Evolutionary conservation across 2,329 filamentous ascomycete genomes (phyloP).

Genomic region (Xylaria multiplex): DNA sequence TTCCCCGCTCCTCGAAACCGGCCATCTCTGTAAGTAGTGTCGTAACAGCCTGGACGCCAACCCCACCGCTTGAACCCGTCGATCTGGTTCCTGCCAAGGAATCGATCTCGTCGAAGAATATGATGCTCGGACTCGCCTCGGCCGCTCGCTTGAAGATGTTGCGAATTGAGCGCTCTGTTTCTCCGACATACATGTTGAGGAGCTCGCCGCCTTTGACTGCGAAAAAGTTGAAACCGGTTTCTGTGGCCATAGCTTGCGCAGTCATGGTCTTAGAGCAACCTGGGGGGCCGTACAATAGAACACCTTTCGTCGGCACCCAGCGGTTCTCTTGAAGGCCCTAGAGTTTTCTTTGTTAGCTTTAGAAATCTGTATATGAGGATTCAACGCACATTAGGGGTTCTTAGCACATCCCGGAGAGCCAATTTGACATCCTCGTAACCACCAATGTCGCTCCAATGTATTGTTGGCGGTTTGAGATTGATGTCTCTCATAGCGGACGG

Average conservation of each 20-base stretch:
- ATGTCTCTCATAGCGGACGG: conserved; percentile 91
- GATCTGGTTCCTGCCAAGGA: conserved; percentile 72
- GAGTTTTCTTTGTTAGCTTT: conserved; percentile 40
- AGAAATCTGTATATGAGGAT: background rate
- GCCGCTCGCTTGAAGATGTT: conserved; percentile 87
- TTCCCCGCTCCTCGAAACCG: conserved; percentile 84
- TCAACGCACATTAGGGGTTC: conserved; percentile 46
- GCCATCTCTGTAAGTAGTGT: conserved; percentile 96
- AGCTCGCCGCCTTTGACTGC: conserved; percentile 93
- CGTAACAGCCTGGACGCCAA: conserved; percentile 82
- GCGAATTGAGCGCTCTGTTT: conserved; percentile 86
- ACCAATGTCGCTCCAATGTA: conserved; percentile 88
- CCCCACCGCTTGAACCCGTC: conserved; percentile 48
- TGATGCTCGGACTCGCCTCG: conserved; percentile 87
- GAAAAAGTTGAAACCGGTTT: conserved; percentile 92
- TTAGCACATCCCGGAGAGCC: conserved; percentile 63
- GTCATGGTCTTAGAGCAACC: conserved; percentile 95
- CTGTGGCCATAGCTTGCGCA: conserved; percentile 89
- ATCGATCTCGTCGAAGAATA: conserved; percentile 98
- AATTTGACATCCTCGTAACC: conserved; percentile 82
- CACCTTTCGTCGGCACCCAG: conserved; percentile 75
- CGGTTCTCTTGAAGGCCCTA: conserved; percentile 51
- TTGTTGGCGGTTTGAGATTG: conserved; percentile 85
- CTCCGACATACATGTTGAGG: conserved; percentile 96
- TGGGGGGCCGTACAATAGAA: conserved; percentile 90